Evolutionary conservation across 1,139 yeast genomes (phyloP).

Genomic region (Tardiomyces blankii): DNA sequence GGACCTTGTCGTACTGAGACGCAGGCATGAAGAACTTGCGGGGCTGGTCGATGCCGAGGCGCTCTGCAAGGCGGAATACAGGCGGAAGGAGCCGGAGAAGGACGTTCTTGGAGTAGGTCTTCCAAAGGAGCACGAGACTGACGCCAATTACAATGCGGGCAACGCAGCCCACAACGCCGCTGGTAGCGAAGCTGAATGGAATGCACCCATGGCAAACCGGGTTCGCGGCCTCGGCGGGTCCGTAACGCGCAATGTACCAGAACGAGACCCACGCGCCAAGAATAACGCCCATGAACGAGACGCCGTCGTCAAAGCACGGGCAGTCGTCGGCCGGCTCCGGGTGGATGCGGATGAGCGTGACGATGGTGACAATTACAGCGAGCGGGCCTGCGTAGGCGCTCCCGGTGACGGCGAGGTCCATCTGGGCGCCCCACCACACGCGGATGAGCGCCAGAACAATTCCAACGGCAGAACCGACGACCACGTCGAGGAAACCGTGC

Average conservation of each 20-base stretch:
- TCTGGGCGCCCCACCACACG: background rate
- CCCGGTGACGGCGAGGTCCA: slow-evolving; percentile 11
- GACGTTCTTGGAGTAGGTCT: slow-evolving; percentile 51
- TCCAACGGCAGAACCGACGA: slow-evolving; percentile 60
- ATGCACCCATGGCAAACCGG: slow-evolving; percentile 1
- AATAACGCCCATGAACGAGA: slow-evolving; percentile 85
- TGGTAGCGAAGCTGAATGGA: slow-evolving; percentile 2
- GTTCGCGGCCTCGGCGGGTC: background rate
- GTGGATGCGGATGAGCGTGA: slow-evolving; percentile 49
- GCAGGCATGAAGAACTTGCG: slow-evolving; percentile 29
- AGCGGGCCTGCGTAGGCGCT: slow-evolving; percentile 1
- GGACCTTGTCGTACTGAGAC: slow-evolving; percentile 26
- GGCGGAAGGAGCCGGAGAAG: slow-evolving; percentile 37
- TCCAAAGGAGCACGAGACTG: slow-evolving; percentile 54
- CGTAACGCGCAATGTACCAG: slow-evolving; percentile 4
- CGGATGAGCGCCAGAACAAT: slow-evolving; percentile 14
- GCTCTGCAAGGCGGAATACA: slow-evolving; percentile 24
- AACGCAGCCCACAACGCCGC: slow-evolving; percentile 24
- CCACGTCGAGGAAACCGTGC: slow-evolving; percentile 85
- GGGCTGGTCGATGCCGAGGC: slow-evolving; percentile 29
- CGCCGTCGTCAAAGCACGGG: slow-evolving; percentile 94
- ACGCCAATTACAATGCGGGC: slow-evolving; percentile 50
- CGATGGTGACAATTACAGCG: slow-evolving; percentile 30
- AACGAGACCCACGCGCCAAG: slow-evolving; percentile 39
- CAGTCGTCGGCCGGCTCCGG: slow-evolving; percentile 88